Evolutionary conservation across 2,329 filamentous ascomycete genomes (phyloP), one percentile per base, ranked within the genome.

Genomic region (Byssochlamys sp.): DNA sequence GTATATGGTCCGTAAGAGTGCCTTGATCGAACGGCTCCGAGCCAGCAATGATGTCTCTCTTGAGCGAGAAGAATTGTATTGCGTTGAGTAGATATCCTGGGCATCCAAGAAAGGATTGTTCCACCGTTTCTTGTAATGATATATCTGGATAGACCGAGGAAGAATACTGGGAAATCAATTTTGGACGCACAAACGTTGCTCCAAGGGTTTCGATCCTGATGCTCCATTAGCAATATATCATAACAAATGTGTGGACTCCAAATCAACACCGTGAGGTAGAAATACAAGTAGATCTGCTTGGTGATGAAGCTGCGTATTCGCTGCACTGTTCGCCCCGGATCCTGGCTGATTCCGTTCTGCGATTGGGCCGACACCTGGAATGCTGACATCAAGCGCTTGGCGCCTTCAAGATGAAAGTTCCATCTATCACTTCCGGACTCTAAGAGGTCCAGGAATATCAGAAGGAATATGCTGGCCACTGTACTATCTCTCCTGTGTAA

Each of bases 91-190:
- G 59, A 52, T 69, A 70, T 31, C 66, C 69, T 0, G 71, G 71
- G 49, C 71, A 73, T 7, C 71, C 71, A 12, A 73, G 68, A 50
- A 73, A 73, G 1, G 71, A 72, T 26, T 65, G 58, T 49, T 73
- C 69, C 2, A 71, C 64, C 1, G 60, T 61, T 55, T 72, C 69
- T 51, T 65, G 58, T 2, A 56, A 55, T n/a, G 62, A 60, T 3
- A 55, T 31, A 2, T 56, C 59, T 25, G 61, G 57, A 14, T 61
- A 51, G 2, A 63, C 39, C 2, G 60, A 58, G 7, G 57, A 51
- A 28, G 57, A 51, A 28, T 59, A 66, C 1, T 65, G 57, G 1
- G 70, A 66, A n/a, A 72, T 29, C 14, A 71, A 48, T 9, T 63
- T 64, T 0, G 70, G 70, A 4, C 70, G 69, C 14, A 69, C 61